A percentile compares a stretch with the other conserved stretches of the same genome.
Evolutionary conservation across 169 alveolate species (phyloP).

Genomic region (Plasmodium vivax): DNA sequence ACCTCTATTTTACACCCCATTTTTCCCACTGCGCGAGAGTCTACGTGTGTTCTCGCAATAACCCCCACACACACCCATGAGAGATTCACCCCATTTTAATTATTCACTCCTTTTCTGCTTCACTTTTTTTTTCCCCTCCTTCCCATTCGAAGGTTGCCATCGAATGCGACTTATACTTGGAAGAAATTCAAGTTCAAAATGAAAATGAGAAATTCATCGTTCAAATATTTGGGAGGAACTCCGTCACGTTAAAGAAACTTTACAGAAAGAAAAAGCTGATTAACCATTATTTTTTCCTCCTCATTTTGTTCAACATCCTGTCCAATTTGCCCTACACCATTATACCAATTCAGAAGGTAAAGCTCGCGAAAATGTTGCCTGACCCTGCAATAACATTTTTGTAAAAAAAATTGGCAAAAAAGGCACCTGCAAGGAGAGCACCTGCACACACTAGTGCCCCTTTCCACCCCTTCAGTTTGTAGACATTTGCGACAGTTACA

Average conservation of each 20-base stretch:
- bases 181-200: conserved; percentile 62
- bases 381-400: not conserved
- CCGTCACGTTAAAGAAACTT: conserved; percentile 62
- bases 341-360: conserved; percentile 71
- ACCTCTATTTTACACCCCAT: not conserved
- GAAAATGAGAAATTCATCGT: conserved; percentile 59
- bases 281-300: conserved; percentile 65
- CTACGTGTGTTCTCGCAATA: not conserved
- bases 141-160: conserved; percentile 32
- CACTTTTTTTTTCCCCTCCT: not conserved
- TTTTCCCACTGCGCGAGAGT: not conserved
- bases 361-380: not conserved
- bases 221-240: conserved; percentile 55
- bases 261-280: conserved; percentile 44
- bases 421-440: not conserved
- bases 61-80: not conserved
- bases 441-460: not conserved
- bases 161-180: conserved; percentile 57
- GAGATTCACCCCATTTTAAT: not conserved
- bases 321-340: conserved; percentile 69
- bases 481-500: conserved; percentile 58
- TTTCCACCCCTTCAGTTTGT: conserved; percentile 30
- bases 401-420: not conserved
- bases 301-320: conserved; percentile 35
- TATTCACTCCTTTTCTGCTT: not conserved